These are phyloP conservation scores for Schizophyllum commune DNA, from an alignment of 1,284 basidiomycete genomes.

Conservation along the genomic window DNA sequence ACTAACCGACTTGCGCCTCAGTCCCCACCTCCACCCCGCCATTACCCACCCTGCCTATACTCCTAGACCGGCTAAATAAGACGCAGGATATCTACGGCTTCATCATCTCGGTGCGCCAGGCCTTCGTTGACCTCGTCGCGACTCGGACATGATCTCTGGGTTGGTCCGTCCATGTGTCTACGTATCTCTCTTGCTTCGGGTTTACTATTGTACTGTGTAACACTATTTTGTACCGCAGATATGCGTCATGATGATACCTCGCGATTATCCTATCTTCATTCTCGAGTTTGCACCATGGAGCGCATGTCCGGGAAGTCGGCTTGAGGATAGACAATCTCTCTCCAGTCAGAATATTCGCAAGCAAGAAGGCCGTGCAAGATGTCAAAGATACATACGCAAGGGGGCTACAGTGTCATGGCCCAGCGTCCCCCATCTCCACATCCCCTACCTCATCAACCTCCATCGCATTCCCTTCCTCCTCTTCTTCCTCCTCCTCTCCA, in stretches of 20 bases:
- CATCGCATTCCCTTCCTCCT: slow-evolving; percentile 18
- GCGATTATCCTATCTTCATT: too few relatives aligned
- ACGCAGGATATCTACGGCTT: slow-evolving; percentile 57
- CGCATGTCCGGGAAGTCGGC: too few relatives aligned
- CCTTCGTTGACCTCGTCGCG: slow-evolving; percentile 16
- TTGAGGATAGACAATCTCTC: too few relatives aligned
- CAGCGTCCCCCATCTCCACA: neutral
- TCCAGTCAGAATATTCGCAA: too few relatives aligned
- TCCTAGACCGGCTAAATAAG: slow-evolving; percentile 58
- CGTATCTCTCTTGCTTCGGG: too few relatives aligned
- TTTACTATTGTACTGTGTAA: too few relatives aligned
- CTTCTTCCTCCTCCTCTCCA: slow-evolving; percentile 22
- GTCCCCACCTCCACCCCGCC: slow-evolving; percentile 64
- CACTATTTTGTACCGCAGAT: too few relatives aligned
- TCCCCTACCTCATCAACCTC: slow-evolving; percentile 6
- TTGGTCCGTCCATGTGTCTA: too few relatives aligned
- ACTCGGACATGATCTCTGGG: neutral
- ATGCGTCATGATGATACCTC: too few relatives aligned
- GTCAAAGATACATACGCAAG: too few relatives aligned
- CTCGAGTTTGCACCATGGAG: too few relatives aligned
- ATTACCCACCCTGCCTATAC: slow-evolving; percentile 51
- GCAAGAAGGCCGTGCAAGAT: too few relatives aligned
- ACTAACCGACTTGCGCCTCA: slow-evolving; percentile 18
- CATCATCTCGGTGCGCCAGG: slow-evolving; percentile 44
- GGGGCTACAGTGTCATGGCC: neutral